phyloP scores from a whole-genome alignment of 495 filamentous ascomycete genomes.

The Daldinia concentrica region DNA sequence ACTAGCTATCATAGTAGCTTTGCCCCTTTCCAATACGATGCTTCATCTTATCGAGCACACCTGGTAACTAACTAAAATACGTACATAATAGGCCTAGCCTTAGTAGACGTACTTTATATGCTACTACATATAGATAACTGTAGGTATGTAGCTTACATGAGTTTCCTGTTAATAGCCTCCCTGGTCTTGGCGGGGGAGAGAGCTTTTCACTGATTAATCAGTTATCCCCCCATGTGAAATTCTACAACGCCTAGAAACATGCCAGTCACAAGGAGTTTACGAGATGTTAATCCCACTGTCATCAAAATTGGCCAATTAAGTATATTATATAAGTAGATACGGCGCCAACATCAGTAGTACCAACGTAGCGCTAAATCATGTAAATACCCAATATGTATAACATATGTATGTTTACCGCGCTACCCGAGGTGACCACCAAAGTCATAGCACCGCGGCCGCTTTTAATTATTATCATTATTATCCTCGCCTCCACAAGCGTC shows the following conservation, averaged over 20 bases:
- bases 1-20: too few species aligned
- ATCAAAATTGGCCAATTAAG: constrained; percentile 15
- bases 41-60: too few species aligned
- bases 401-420: constrained; percentile 19
- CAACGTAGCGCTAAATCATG: constrained; percentile 11
- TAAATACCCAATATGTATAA: constrained; percentile 8
- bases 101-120: not conserved
- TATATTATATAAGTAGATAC: constrained; percentile 17
- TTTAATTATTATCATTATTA: constrained; percentile 3
- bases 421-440: not conserved
- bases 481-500: constrained; percentile 12
- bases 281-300: not conserved
- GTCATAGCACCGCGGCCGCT: not conserved
- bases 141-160: not conserved
- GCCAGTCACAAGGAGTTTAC: not conserved
- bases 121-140: not conserved
- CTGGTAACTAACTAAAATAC: not conserved
- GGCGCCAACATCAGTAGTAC: constrained; percentile 2
- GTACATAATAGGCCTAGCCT: not conserved
- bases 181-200: not conserved
- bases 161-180: not conserved
- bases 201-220: not conserved
- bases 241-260: not conserved
- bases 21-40: too few species aligned
- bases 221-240: not conserved